Percentiles rank a stretch among this genome's conserved stretches.
These are phyloP conservation scores for Malus hybrid DNA, from an alignment of 331 rosid genomes.

Conservation along the genomic window DNA sequence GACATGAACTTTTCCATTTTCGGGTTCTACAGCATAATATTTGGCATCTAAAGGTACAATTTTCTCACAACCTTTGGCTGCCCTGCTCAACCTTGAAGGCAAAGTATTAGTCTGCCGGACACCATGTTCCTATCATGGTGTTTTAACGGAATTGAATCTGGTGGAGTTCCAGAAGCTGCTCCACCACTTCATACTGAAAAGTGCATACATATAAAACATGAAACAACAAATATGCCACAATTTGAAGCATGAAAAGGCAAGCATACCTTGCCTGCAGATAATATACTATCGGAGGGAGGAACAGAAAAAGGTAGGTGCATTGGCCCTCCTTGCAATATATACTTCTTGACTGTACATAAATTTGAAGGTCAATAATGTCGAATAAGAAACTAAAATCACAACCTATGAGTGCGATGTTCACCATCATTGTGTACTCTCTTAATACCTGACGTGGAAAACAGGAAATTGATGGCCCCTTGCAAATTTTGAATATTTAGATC, in stretches of 20 bases:
- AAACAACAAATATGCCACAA: too few relatives aligned
- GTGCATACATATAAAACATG: not conserved
- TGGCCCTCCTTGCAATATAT: too few relatives aligned
- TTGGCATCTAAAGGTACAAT: not conserved
- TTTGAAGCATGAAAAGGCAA: too few relatives aligned
- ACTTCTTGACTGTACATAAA: too few relatives aligned
- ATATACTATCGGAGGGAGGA: too few relatives aligned
- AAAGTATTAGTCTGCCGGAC: not conserved
- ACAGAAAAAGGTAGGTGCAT: too few relatives aligned
- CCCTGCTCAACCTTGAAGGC: constrained; percentile 22
- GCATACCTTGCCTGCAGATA: too few relatives aligned
- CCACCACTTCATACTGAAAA: not conserved
- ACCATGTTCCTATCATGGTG: not conserved
- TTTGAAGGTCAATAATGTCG: too few relatives aligned
- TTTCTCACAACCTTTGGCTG: constrained; percentile 3
- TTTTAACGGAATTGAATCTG: not conserved
- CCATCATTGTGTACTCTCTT: too few relatives aligned
- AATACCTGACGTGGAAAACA: not conserved
- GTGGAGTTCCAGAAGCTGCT: not conserved
- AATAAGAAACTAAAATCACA: too few relatives aligned
- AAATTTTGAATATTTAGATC: too few relatives aligned
- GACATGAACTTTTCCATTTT: not conserved
- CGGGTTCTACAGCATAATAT: not conserved
- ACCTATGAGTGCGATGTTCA: too few relatives aligned
- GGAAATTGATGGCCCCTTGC: not conserved